Percentiles rank a stretch among this genome's conserved stretches.
phyloP scores from a whole-genome alignment of 164 flowering plant species.

The Euptelea pleiosperma region DNA sequence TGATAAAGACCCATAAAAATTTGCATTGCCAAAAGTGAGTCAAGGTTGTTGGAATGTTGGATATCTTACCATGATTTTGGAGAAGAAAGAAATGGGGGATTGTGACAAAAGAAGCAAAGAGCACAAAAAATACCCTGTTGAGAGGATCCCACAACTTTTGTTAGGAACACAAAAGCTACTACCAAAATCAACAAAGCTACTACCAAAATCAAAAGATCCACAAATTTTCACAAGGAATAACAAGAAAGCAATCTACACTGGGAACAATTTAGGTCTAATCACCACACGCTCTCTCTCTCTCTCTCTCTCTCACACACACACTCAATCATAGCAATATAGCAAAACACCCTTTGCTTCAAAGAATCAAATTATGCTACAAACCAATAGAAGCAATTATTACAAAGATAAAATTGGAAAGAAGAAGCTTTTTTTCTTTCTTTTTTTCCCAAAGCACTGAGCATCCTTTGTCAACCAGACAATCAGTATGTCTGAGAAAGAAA shows the following conservation, averaged over 20 bases:
- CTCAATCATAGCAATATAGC: neutral
- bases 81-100: conserved; percentile 32
- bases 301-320: no score
- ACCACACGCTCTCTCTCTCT: no score
- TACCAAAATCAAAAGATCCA: no score
- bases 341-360: conserved; percentile 4
- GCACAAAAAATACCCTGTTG: conserved; percentile 13
- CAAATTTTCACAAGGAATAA: conserved; percentile 10
- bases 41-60: no score
- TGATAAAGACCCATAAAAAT: conserved; percentile 12
- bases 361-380: conserved; percentile 17
- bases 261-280: neutral
- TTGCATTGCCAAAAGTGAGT: conserved; percentile 13
- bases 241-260: neutral
- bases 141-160: conserved; percentile 26
- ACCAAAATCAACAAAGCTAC: no score
- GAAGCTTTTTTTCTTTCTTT: conserved; percentile 15
- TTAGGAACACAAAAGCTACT: no score
- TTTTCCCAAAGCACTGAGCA: conserved; percentile 22
- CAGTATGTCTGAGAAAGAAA: conserved; percentile 41
- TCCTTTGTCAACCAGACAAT: conserved; percentile 41
- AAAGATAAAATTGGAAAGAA: conserved; percentile 10
- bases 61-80: conserved; percentile 40
- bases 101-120: conserved; percentile 9
- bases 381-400: conserved; percentile 26